A percentile compares a stretch with the other conserved stretches of the same genome.
Evolutionary conservation across 371 early-diverging fungal genomes (phyloP).

Genomic region (Circinella umbellata): DNA sequence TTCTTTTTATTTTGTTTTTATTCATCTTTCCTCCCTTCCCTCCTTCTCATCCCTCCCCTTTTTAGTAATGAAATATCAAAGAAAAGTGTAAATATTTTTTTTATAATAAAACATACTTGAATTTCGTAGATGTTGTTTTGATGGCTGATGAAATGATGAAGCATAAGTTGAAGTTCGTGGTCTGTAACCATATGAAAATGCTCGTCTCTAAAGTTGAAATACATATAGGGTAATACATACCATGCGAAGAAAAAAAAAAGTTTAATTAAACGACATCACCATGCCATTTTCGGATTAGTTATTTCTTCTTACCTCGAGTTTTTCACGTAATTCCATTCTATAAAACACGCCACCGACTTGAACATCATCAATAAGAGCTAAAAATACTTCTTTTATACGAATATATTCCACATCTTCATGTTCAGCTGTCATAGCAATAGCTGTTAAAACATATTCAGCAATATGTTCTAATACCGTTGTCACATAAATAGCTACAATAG

Average conservation of each 20-base stretch:
- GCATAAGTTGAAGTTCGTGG: conserved; percentile 11
- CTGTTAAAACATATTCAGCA: conserved; percentile 63
- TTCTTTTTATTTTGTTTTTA: too few species aligned
- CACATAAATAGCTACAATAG: conserved; percentile 69
- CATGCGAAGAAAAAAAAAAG: not conserved
- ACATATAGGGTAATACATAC: too few species aligned
- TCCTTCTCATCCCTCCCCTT: too few species aligned
- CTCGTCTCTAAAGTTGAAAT: conserved; percentile 20
- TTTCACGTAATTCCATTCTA: conserved; percentile 44
- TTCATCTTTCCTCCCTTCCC: too few species aligned
- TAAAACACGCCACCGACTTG: conserved; percentile 53
- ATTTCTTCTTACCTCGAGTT: conserved; percentile 40
- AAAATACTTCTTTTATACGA: conserved; percentile 59
- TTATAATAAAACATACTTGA: not conserved
- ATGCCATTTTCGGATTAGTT: not conserved
- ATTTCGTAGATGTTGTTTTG: not conserved
- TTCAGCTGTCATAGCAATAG: conserved; percentile 53
- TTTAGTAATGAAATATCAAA: too few species aligned
- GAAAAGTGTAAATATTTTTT: too few species aligned
- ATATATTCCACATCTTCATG: conserved; percentile 54
- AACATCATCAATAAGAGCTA: conserved; percentile 54
- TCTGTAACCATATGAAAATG: conserved; percentile 15
- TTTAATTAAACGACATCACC: not conserved
- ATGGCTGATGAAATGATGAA: conserved; percentile 1
- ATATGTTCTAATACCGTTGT: conserved; percentile 70